Percentiles rank a stretch among this genome's conserved stretches.
Evolutionary conservation across 2,329 filamentous ascomycete genomes (phyloP).

Genomic region (Sclerotinia minor): DNA sequence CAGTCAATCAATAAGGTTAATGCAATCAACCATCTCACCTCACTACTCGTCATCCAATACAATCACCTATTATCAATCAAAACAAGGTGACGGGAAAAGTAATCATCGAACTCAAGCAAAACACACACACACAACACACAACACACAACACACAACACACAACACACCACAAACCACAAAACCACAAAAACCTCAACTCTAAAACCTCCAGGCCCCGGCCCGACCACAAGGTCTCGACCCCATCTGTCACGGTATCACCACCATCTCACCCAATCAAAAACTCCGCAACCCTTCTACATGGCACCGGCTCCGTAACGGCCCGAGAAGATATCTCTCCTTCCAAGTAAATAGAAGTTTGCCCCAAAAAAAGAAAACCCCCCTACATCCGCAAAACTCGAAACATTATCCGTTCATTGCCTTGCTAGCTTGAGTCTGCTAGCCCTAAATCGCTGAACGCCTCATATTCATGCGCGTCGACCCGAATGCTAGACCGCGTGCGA

Average conservation of each 20-base stretch:
- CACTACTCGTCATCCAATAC: not conserved
- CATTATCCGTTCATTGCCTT: not conserved
- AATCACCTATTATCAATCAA: not conserved
- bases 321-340: not conserved
- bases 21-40: not conserved
- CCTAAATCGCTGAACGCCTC: not conserved
- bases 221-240: conserved; percentile 14
- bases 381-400: too few species aligned
- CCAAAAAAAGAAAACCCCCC: not conserved
- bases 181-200: not conserved
- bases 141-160: not conserved
- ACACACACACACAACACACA: not conserved
- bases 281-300: not conserved
- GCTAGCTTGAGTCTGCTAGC: not conserved
- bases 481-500: not conserved
- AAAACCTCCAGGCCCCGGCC: conserved; percentile 12
- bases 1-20: not conserved
- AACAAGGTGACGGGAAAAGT: conserved; percentile 3
- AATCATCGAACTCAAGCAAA: not conserved
- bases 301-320: conserved; percentile 16
- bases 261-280: conserved; percentile 12
- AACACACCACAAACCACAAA: not conserved
- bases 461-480: conserved; percentile 8
- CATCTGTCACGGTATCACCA: conserved; percentile 16
- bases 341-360: not conserved